Evolutionary conservation across 2,329 filamentous ascomycete species (phyloP), one percentile per base, ranked within the genome.

Genomic region (Saccharata proteae): DNA sequence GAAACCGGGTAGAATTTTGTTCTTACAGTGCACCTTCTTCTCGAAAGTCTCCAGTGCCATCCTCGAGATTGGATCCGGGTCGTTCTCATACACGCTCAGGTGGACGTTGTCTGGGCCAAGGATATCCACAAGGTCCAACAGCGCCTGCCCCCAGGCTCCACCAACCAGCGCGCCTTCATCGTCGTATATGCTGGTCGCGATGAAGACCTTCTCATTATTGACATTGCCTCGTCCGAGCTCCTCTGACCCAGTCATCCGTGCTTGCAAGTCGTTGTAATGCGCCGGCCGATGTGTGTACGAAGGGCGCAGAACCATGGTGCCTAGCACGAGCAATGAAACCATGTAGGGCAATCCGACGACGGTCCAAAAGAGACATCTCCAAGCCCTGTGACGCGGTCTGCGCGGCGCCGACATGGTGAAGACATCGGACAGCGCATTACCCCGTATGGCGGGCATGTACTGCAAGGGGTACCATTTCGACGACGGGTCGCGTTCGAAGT

Each of bases 51-150:
- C 44, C 33, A 84, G 56, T 0, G 76, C 73, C 19, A 56, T 50
- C 35, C 61, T 61, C 11, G 72, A 74, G 17, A 61, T 55, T 2
- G 62, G 54, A 2, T 75, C 74, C 18, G 76, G 70, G 45, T 80
- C 72, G 43, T 80, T 79, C 47, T 81, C 79, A 49, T 82, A 84
- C 18, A 85, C 69, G 51, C 76, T 80, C 33, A 85, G 52, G 46
- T 74, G 80, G 2, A 78, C 72, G 44, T 82, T 79, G 20, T 77
- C 59, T 10, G 66, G 64, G 0, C 80, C 80, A 21, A 85, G 59
- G 17, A 80, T 49, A 29, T 79, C 61, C 18, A 84, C 66, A 32
- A 85, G 53, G 13, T 71, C 58, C 23, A 76, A 47, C 1, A 85
- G 48, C 15, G 66, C 63, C 37, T 64, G 49, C 0, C 74, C 77